Evolutionary conservation across 257 asterid genomes (phyloP).

Genomic region (Gentiana straminea): DNA sequence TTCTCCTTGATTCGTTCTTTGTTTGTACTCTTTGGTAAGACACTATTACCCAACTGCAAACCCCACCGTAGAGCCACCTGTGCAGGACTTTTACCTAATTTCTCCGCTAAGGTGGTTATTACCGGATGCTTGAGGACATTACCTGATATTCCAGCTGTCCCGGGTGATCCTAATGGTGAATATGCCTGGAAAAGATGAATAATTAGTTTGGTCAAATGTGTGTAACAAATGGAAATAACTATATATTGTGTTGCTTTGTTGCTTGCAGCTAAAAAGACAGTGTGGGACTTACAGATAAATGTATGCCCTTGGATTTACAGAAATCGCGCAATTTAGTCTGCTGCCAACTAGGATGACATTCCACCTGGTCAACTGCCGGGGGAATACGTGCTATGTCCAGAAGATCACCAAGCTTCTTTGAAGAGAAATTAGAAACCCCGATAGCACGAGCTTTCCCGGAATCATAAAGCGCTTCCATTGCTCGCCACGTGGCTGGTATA

Average conservation of each 20-base stretch:
- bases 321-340: constrained; percentile 35
- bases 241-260: too few relatives aligned
- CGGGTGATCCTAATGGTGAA: constrained; percentile 87
- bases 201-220: too few relatives aligned
- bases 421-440: constrained; percentile 54
- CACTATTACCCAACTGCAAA: constrained; percentile 32
- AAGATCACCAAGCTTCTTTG: constrained; percentile 38
- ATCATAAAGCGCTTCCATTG: constrained; percentile 52
- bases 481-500: constrained; percentile 51
- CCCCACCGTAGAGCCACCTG: constrained; percentile 43
- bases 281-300: constrained; percentile 37
- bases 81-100: constrained; percentile 41
- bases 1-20: constrained; percentile 36
- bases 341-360: constrained; percentile 58
- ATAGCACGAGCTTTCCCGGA: constrained; percentile 48
- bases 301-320: constrained; percentile 49
- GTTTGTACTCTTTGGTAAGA: constrained; percentile 36
- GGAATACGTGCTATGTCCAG: constrained; percentile 41
- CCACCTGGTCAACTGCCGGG: constrained; percentile 64
- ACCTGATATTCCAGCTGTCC: constrained; percentile 52
- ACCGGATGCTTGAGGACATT: constrained; percentile 60
- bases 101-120: constrained; percentile 28
- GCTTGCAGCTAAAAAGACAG: too few relatives aligned
- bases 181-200: constrained; percentile 33
- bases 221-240: too few relatives aligned